Conservation (phyloP, 208 protist genomes). For the Trypanosomatidae sp. region DNA sequence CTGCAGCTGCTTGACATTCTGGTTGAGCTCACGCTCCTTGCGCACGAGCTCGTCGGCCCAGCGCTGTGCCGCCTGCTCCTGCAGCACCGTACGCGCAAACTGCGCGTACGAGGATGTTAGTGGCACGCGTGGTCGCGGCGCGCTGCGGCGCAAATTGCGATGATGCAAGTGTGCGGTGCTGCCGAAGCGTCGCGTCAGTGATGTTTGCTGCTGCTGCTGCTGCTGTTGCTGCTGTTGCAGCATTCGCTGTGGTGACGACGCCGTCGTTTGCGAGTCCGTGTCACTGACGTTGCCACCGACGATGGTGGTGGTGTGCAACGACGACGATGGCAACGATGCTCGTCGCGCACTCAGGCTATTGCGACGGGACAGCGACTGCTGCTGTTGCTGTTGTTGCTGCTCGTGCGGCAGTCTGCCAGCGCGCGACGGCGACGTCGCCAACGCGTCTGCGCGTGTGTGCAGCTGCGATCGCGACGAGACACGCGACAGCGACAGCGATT, state of each 20-base stretch:
- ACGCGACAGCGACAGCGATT: no score
- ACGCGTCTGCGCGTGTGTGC: no score
- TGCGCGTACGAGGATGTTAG: slow-evolving; percentile 47
- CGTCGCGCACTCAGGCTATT: not conserved
- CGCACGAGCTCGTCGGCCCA: slow-evolving; percentile 82
- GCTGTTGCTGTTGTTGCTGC: slow-evolving; percentile 4
- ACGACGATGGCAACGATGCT: not conserved
- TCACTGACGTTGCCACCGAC: not conserved
- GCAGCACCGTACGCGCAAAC: slow-evolving; percentile 69
- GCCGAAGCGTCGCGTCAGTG: no score
- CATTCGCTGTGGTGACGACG: not conserved
- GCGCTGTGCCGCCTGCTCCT: slow-evolving; percentile 75
- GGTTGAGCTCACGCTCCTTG: slow-evolving; percentile 83
- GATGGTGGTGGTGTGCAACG: not conserved
- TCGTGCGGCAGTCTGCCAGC: not conserved
- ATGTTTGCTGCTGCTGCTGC: not conserved
- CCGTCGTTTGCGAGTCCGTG: not conserved
- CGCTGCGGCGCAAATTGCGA: not conserved
- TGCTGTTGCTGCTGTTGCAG: not conserved
- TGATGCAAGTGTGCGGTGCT: not conserved
- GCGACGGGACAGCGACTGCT: not conserved
- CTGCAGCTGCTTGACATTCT: slow-evolving; percentile 89
- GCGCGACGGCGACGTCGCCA: not conserved
- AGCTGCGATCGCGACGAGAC: no score
- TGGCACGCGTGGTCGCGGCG: slow-evolving; percentile 38